Evolutionary conservation across 805 yeast species (phyloP), one percentile per base, ranked within the genome.

Genomic region (Kuraishia hungarica): DNA sequence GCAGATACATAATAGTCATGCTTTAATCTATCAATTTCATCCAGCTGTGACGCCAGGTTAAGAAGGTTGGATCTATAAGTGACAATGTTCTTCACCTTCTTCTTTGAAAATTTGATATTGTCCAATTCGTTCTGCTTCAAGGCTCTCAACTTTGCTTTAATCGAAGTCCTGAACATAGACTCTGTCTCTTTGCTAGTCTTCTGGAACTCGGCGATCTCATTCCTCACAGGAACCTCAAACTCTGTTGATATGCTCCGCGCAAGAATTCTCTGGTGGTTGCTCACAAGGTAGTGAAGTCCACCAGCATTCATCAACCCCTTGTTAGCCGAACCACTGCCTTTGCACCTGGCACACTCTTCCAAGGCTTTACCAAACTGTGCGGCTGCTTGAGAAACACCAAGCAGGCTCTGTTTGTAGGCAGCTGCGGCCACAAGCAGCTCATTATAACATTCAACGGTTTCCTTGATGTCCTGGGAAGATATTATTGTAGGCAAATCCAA

Each of bases 181-280:
- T 86, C 87, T 58, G 81, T 78, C 15, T 67, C 64, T 23, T 68
- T 66, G 35, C 79, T 74, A n/a, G 74, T 72, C 15, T 64, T 59
- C 52, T 75, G 68, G 59, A 86, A 81, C 15, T 68, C 67, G 5
- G 67, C 71, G 17, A 81, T 72, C 46, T 79, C 78, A 4, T 69
- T 65, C 15, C 61, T 59, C 39, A 87, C 69, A 0, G 89, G 88
- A 17, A 67, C 72, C 54, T 78, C 82, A 61, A 89, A 81, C 39
- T 78, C 74, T n/a, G 73, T 64, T n/a, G 72, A 68, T 1, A 89
- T 66, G 51, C 83, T 69, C 54, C 82, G 72, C 17, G 89, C 78
- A 60, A 90, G 73, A 15, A 90, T 81, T 58, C 83, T 84, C 58
- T 87, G 86, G 64, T 89, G 94, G 65, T 88, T 89, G 0, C 93